A percentile compares a stretch with the other conserved stretches of the same genome.
Evolutionary conservation across 2,329 filamentous ascomycete species (phyloP).

Genomic region (Microsporum canis): DNA sequence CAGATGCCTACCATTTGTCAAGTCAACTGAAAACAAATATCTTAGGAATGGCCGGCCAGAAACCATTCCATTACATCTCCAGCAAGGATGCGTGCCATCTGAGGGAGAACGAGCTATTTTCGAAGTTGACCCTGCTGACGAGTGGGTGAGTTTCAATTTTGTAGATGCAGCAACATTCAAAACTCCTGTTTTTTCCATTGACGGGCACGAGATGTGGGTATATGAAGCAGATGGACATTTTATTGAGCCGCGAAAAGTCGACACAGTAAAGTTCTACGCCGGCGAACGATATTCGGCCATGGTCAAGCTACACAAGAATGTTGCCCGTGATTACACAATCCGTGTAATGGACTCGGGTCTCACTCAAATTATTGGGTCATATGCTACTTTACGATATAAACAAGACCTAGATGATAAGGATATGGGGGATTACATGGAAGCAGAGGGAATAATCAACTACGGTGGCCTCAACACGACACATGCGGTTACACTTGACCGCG

Average conservation of each 20-base stretch:
- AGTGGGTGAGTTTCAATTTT: neutral
- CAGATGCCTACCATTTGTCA: constrained; percentile 11
- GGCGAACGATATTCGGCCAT: constrained; percentile 34
- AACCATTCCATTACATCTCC: neutral
- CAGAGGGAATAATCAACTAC: neutral
- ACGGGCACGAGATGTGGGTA: constrained; percentile 35
- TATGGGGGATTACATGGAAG: neutral
- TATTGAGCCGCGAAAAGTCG: constrained; percentile 29
- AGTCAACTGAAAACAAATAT: constrained; percentile 2
- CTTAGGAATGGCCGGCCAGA: neutral
- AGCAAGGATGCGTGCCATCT: constrained; percentile 13
- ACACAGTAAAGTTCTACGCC: constrained; percentile 24
- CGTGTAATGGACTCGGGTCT: constrained; percentile 40
- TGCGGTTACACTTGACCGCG: neutral
- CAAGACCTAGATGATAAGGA: constrained; percentile 14
- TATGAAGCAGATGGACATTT: constrained; percentile 37
- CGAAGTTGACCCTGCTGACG: neutral
- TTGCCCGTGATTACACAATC: constrained; percentile 30
- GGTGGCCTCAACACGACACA: neutral
- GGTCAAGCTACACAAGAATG: constrained; percentile 28
- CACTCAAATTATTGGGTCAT: constrained; percentile 44
- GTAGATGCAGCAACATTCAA: constrained; percentile 14
- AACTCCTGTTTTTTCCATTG: constrained; percentile 29
- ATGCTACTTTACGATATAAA: constrained; percentile 38
- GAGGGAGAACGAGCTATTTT: neutral